Base-by-base conservation (phyloP, 805 yeast species). In the Sporopachydermia quercuum region DNA sequence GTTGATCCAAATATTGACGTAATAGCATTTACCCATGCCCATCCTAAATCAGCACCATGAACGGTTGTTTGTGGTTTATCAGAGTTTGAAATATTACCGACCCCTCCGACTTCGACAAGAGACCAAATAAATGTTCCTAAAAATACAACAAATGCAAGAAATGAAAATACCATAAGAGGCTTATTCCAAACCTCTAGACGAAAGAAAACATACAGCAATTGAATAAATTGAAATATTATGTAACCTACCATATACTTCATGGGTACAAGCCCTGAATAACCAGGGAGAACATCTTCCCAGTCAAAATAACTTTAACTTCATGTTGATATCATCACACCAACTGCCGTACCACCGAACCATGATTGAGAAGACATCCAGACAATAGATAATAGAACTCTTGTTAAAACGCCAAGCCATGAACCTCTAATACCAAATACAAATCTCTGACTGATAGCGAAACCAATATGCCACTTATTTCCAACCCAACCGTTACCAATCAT, bases 391-490 rank as follows among this genome's bases (percentile, higher is more conserved):
- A 66, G 56, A 34, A 62, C 57, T 49, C 76, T 55, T 42, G 63
- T 62, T 6, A 60, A 42, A 27, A 71, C 55, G n/a, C 66, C 68
- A 18, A 68, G 40, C 35, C 51, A 57, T 3, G 68, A 60, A 3
- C 74, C 73, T 42, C 58, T 51, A 33, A 67, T 55, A 5, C 77
- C 77, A 54, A 65, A 71, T 0, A 66, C 53, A 37, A 61, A 58
- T 39, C 75, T 52, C 16, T 62, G 56, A 39, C 58, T 57, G 5
- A 70, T 58, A 3, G 75, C 63, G 45, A 59, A 71, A 1, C 75
- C 74, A 36, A 71, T 57, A 48, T 68, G 74, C 51, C 62, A 70
- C 16, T 60, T 58, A 4, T 65, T 60, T 23, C 76, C 76, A 13
- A 62, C 65, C 50, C 63, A 60, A 23, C 71, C 69, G 43, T 66